These are phyloP conservation scores for Fraxinus sp. DNA, from an alignment of 305 asterid genomes.

Conservation along the genomic window DNA sequence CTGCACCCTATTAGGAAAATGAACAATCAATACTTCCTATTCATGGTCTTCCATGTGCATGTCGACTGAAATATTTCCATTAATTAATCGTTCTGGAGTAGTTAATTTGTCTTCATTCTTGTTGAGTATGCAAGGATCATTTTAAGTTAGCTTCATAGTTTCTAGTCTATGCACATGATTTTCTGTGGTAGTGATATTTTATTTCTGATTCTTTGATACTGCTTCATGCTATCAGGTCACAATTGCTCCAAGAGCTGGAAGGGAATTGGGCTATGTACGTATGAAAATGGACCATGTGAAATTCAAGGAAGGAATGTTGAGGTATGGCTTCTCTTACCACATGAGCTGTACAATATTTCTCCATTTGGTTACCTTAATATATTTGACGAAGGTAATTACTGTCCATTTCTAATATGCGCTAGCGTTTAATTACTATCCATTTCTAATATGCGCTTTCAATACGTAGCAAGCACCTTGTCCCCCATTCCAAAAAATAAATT, in stretches of 20 bases:
- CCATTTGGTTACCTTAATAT: background rate
- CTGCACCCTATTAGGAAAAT: background rate
- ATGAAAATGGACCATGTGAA: conserved; percentile 75
- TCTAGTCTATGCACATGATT: background rate
- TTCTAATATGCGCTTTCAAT: background rate
- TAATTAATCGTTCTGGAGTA: background rate
- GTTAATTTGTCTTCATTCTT: background rate
- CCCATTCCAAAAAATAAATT: background rate
- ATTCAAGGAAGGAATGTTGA: conserved; percentile 79
- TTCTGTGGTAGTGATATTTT: background rate
- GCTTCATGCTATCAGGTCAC: conserved; percentile 54
- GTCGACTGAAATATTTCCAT: background rate
- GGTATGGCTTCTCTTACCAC: conserved; percentile 36
- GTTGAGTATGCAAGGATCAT: background rate
- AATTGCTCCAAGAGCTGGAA: conserved; percentile 89
- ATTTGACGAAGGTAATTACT: background rate
- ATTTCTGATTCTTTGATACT: background rate
- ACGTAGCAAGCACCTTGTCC: background rate
- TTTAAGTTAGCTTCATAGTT: background rate
- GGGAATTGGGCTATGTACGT: conserved; percentile 85
- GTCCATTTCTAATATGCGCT: background rate
- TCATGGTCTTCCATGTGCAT: background rate
- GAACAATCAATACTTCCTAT: background rate
- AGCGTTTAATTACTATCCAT: background rate
- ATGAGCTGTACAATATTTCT: background rate